phyloP scores from a whole-genome alignment of 768 basidiomycete genomes.

The Suillus discolor region DNA sequence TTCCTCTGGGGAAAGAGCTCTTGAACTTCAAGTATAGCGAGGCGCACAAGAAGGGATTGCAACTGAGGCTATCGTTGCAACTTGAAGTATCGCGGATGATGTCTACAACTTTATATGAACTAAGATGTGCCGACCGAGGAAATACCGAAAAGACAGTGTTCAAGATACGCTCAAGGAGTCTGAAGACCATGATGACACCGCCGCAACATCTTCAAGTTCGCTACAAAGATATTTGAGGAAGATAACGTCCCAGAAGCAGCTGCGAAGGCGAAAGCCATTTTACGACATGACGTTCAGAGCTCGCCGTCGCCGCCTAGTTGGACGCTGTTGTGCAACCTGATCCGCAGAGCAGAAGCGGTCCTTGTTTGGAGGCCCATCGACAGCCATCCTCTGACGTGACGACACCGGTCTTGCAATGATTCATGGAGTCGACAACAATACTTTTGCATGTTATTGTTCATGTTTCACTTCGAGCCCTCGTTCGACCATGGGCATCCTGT shows the following conservation, averaged over 20 bases:
- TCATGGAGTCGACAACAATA: constrained; percentile 18
- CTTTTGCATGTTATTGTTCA: constrained; percentile 47
- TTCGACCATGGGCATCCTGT: background rate
- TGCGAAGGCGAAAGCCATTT: constrained; percentile 36
- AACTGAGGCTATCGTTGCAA: constrained; percentile 54
- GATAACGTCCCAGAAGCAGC: constrained; percentile 24
- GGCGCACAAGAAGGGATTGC: constrained; percentile 64
- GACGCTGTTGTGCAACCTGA: constrained; percentile 48
- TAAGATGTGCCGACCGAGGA: constrained; percentile 41
- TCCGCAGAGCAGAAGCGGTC: constrained; percentile 73
- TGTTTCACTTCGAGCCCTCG: constrained; percentile 71
- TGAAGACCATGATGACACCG: constrained; percentile 45
- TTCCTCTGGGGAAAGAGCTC: constrained; percentile 75
- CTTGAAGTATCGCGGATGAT: constrained; percentile 51
- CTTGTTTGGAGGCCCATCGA: constrained; percentile 48
- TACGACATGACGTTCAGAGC: constrained; percentile 44
- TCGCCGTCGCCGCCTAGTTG: constrained; percentile 50
- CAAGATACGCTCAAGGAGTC: constrained; percentile 41
- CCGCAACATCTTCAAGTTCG: constrained; percentile 50
- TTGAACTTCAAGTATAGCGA: constrained; percentile 74
- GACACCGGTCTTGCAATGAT: constrained; percentile 25
- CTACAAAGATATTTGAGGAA: constrained; percentile 40
- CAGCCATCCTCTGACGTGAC: constrained; percentile 23
- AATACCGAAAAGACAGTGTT: constrained; percentile 31
- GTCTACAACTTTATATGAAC: constrained; percentile 51